Evolutionary conservation across 2,329 filamentous ascomycete species (phyloP).

Genomic region (Gyromitra esculenta): DNA sequence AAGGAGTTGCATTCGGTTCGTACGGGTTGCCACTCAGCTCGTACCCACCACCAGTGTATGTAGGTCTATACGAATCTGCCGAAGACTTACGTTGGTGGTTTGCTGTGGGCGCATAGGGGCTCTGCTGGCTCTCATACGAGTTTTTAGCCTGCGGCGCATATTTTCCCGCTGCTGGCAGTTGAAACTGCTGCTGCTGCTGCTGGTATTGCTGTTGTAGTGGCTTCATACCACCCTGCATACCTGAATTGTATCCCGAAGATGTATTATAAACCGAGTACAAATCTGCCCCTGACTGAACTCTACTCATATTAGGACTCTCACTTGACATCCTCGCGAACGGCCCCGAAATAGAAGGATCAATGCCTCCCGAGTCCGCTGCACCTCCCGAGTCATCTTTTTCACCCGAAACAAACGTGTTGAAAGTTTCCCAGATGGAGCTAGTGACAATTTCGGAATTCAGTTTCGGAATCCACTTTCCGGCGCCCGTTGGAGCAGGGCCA

Average conservation of each 20-base stretch:
- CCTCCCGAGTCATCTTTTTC: constrained; percentile 74
- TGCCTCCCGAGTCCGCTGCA: constrained; percentile 60
- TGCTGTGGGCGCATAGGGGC: constrained; percentile 31
- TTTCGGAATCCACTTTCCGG: constrained; percentile 81
- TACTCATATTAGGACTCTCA: constrained; percentile 76
- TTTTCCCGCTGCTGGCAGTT: constrained; percentile 42
- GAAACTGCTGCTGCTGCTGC: constrained; percentile 26
- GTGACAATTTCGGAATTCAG: constrained; percentile 96
- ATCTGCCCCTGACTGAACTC: constrained; percentile 78
- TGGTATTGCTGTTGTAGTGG: constrained; percentile 22
- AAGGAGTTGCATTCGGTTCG: constrained; percentile 54
- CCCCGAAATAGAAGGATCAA: constrained; percentile 71
- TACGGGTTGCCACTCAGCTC: constrained; percentile 39
- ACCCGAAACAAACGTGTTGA: constrained; percentile 95
- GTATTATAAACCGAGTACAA: constrained; percentile 71
- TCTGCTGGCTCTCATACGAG: constrained; percentile 34
- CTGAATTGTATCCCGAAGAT: constrained; percentile 52
- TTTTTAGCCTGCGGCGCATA: constrained; percentile 42
- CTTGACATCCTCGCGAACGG: constrained; percentile 81
- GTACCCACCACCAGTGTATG: constrained; percentile 34
- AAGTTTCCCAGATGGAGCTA: constrained; percentile 86
- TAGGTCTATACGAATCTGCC: constrained; percentile 28
- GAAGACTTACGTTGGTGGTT: constrained; percentile 42
- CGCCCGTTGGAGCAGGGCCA: constrained; percentile 59
- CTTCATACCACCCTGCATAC: constrained; percentile 62